Evolutionary conservation across 768 basidiomycete species (phyloP).

Genomic region (Lactifluus piperatus): DNA sequence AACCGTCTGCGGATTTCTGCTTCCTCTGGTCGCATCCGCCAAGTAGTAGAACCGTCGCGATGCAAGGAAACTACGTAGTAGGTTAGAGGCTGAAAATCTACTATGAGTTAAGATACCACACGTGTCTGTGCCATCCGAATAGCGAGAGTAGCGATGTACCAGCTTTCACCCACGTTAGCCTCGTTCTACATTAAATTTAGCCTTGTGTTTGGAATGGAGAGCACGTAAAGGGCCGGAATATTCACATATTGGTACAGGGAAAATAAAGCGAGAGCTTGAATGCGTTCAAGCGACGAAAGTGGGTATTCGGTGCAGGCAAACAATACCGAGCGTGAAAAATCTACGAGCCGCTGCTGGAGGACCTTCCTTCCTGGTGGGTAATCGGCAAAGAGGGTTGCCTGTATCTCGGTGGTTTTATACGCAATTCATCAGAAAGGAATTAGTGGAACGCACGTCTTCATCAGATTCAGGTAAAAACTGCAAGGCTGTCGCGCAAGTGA

Average conservation of each 20-base stretch:
- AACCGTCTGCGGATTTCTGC: slow-evolving; percentile 21
- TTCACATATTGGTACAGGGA: slow-evolving; percentile 19
- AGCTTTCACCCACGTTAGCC: slow-evolving; percentile 12
- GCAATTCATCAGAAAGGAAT: not conserved
- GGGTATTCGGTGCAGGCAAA: slow-evolving; percentile 9
- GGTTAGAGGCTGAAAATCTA: not conserved
- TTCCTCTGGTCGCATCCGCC: slow-evolving; percentile 21
- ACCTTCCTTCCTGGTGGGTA: slow-evolving; percentile 20
- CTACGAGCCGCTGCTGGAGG: slow-evolving; percentile 16
- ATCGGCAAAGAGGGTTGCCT: slow-evolving; percentile 19
- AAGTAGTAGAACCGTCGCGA: slow-evolving; percentile 20
- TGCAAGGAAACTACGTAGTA: slow-evolving; percentile 18
- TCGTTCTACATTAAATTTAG: slow-evolving; percentile 8
- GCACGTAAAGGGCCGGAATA: not conserved
- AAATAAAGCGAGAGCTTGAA: slow-evolving; percentile 20
- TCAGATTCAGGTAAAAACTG: slow-evolving; percentile 22
- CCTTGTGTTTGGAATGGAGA: not conserved
- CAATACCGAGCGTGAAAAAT: slow-evolving; percentile 19
- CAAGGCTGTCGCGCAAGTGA: slow-evolving; percentile 21
- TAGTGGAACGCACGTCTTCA: slow-evolving; percentile 16
- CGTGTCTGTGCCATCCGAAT: slow-evolving; percentile 23
- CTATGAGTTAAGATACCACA: slow-evolving; percentile 2
- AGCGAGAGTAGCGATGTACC: slow-evolving; percentile 17
- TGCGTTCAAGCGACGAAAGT: slow-evolving; percentile 19
- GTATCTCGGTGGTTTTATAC: not conserved